These are phyloP conservation scores for Diplodia sapinea DNA, from an alignment of 2,329 filamentous ascomycete species.

Conservation along the genomic window DNA sequence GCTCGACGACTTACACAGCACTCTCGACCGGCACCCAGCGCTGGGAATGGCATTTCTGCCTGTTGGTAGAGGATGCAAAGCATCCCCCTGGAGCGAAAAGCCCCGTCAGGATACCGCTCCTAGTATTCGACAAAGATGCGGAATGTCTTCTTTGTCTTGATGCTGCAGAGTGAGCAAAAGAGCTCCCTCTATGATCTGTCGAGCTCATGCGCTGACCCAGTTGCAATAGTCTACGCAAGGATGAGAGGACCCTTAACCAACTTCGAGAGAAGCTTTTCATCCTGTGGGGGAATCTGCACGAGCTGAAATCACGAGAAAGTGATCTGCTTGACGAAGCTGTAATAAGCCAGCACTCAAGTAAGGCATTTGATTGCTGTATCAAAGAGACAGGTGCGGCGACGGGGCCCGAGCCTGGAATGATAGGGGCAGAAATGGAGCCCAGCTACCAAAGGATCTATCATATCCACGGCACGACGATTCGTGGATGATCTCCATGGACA, in stretches of 20 bases:
- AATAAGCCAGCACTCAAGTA: constrained; percentile 43
- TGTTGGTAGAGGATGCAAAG: constrained; percentile 74
- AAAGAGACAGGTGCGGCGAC: constrained; percentile 47
- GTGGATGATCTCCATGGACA: background rate
- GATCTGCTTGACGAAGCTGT: constrained; percentile 40
- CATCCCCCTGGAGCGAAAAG: constrained; percentile 37
- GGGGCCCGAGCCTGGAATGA: constrained; percentile 25
- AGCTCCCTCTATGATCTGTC: background rate
- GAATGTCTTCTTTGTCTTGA: constrained; percentile 62
- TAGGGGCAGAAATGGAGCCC: background rate
- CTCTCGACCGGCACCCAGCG: constrained; percentile 36
- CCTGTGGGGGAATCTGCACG: constrained; percentile 86
- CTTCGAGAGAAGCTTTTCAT: constrained; percentile 75
- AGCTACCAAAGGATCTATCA: constrained; percentile 19
- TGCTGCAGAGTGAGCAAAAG: constrained; percentile 59
- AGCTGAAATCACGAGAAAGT: constrained; percentile 58
- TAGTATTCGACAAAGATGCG: constrained; percentile 67
- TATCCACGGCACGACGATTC: constrained; percentile 18
- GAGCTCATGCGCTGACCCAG: constrained; percentile 13
- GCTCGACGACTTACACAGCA: constrained; percentile 39
- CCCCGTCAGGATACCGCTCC: constrained; percentile 65
- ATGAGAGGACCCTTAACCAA: constrained; percentile 54
- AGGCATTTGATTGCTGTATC: constrained; percentile 54
- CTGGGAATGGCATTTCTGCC: constrained; percentile 86
- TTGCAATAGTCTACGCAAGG: constrained; percentile 60